Percentiles rank a stretch among this genome's conserved stretches.
These are phyloP conservation scores for Ceratocystis ficicola DNA, from an alignment of 2,329 filamentous ascomycete genomes.

Conservation along the genomic window DNA sequence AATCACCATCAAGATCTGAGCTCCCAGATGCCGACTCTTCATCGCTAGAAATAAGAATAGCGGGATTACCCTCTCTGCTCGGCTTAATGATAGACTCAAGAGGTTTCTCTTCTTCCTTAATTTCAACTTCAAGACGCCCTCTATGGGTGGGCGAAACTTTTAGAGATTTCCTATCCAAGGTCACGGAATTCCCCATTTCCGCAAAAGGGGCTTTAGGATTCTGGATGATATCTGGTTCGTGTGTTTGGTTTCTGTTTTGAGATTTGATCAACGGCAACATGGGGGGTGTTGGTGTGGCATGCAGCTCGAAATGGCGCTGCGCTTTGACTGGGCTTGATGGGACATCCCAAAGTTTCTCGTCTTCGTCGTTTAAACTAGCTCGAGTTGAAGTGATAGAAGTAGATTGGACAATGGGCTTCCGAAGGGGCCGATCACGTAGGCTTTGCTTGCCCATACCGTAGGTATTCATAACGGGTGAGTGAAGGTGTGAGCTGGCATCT, in stretches of 20 bases:
- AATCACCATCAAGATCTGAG: not conserved
- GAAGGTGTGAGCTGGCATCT: not conserved
- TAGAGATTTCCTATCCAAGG: not conserved
- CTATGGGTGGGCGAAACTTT: not conserved
- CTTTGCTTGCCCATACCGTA: slow-evolving; percentile 7
- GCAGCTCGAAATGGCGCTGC: not conserved
- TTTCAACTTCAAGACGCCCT: not conserved
- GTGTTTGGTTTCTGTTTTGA: not conserved
- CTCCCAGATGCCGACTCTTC: not conserved
- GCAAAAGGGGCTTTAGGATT: not conserved
- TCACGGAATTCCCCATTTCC: not conserved
- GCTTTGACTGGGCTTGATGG: slow-evolving; percentile 2
- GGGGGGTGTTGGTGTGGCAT: not conserved
- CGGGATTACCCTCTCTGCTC: not conserved
- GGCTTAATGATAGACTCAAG: not conserved
- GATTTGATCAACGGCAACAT: not conserved
- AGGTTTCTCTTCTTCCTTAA: not conserved
- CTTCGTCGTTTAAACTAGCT: not conserved
- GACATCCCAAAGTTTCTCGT: slow-evolving; percentile 6
- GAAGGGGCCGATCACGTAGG: not conserved
- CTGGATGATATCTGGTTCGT: not conserved
- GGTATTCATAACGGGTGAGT: not conserved
- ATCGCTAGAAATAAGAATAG: slow-evolving; percentile 17
- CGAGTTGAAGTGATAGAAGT: not conserved
- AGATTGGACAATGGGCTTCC: not conserved